Evolutionary conservation across 1,284 basidiomycete species (phyloP), one percentile per base, ranked within the genome.

Genomic region (Sanguinoderma infundibulare): DNA sequence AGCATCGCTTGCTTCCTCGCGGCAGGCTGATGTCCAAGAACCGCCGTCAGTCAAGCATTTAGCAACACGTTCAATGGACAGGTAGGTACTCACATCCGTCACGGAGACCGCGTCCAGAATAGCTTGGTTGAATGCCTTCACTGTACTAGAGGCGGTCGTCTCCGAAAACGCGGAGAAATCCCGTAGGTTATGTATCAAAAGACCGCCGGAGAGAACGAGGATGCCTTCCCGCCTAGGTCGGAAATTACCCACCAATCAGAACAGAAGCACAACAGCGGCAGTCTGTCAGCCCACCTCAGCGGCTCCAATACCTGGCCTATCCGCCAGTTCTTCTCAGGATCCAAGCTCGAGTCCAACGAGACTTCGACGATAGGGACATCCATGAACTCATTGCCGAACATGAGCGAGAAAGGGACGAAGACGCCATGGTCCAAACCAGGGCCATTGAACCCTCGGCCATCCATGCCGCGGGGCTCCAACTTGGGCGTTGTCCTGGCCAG

Each of bases 391-490:
- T 89, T 83, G 14, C 87, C 87, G 68, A 92, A 92, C 91, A 92
- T 93, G 58, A 89, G 72, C 51, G 82, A 79, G 79, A 92, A 92
- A 0, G 91, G 91, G 8, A 92, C 79, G 70, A 93, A 92, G 53
- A 90, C 87, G 35, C 90, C 89, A 68, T 91, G 89, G 67, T 90
- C 90, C 9, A 82, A 67, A 8, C 77, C 88, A 1, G 89, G 84
- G 2, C 86, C 87, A 44, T 70, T 56, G 69, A 84, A 87, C 0
- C 88, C 87, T n/a, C 87, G 76, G 4, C 91, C 91, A 67, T 92
- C 91, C 55, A 74, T 67, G 2, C 91, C 90, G 24, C 90, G 82
- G 24, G 79, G 59, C 71, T 93, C 89, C 0, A 72, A 63, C 56
- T 76, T 79, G 3, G 76, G 66, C 4, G 82, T 83, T 1, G 81